Percentiles rank a stretch among this genome's conserved stretches.
These are phyloP conservation scores for Boletus pseudo-olivaceus DNA, from an alignment of 768 basidiomycete species.

Conservation along the genomic window DNA sequence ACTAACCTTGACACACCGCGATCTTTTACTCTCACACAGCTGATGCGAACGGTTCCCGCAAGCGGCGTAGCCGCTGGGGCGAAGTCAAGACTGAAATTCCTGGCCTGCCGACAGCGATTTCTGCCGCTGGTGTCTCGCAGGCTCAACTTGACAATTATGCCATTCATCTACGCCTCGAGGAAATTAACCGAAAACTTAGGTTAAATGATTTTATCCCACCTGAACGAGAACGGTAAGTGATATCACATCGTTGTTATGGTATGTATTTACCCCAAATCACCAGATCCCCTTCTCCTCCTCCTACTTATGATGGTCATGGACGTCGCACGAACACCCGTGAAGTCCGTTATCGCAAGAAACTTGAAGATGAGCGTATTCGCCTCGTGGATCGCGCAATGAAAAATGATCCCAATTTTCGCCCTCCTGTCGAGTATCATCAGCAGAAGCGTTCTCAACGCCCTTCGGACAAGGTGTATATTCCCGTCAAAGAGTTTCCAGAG, in stretches of 20 bases:
- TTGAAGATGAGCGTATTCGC: constrained; percentile 87
- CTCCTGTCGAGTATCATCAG: constrained; percentile 94
- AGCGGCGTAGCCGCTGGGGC: constrained; percentile 97
- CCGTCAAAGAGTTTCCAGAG: constrained; percentile 99
- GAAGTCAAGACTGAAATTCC: constrained; percentile 89
- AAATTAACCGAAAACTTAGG: constrained; percentile 93
- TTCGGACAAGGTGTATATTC: constrained; percentile 98
- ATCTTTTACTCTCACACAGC: constrained; percentile 51
- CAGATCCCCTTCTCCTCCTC: constrained; percentile 94
- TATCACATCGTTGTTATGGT: background rate
- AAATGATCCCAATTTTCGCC: constrained; percentile 96
- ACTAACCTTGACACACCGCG: constrained; percentile 54
- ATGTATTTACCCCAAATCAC: constrained; percentile 9
- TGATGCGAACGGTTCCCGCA: constrained; percentile 84
- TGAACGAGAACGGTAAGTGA: constrained; percentile 76
- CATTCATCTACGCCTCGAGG: constrained; percentile 91
- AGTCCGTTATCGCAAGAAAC: constrained; percentile 94
- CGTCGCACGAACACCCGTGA: constrained; percentile 98
- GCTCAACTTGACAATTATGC: constrained; percentile 98
- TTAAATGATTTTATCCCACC: constrained; percentile 95
- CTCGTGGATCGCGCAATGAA: constrained; percentile 97
- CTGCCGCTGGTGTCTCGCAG: constrained; percentile 89
- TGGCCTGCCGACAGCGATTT: constrained; percentile 91
- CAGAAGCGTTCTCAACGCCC: constrained; percentile 92
- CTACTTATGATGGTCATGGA: constrained; percentile 96